Evolutionary conservation across 495 filamentous ascomycete genomes (phyloP), one percentile per base, ranked within the genome.

Genomic region (Daldinia loculata): DNA sequence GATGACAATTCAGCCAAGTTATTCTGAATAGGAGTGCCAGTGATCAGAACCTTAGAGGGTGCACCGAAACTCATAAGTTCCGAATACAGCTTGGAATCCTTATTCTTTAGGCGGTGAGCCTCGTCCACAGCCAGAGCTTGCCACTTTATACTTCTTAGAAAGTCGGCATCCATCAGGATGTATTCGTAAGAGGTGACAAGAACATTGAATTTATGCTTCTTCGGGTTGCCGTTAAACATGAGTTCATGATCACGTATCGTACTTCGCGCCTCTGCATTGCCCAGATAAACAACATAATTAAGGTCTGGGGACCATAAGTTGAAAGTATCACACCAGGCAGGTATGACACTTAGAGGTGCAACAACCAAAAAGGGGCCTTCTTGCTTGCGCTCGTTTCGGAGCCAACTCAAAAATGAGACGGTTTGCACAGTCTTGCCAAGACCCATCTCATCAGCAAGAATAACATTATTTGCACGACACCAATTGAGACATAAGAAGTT

Each of bases 381-480:
- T 75, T 98, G 96, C 53, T 84, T 84, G 61, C 95, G 85, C 48
- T 93, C 90, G 81, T 98, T 94, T n/a, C 94, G 91, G 67, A 99
- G 86, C 94, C 96, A 98, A 77, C 95, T 97, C 83, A 98, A 90
- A 78, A 98, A 98, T 0, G 95, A 86, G 22, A 99, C 94, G 1
- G 95, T 98, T 79, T 99, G 95, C 3, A 99, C 95, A 0, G 95
- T 99, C 83, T 99, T 99, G 26, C 95, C 95, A 29, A 99, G 84
- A 61, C 95, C 95, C 95, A 99, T 99, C 77, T 99, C 95, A 72
- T 99, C 95, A 12, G 95, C 95, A 14, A 99, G 85, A 58, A 99
- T 97, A 69, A 97, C 94, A 74, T 98, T 98, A 72, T 93, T 92
- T 48, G 89, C 89, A 68, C 89, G 89, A 48, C 91, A 91, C 95